Conservation (phyloP, 2,329 filamentous ascomycete species). For the Diaporthe amygdali region DNA sequence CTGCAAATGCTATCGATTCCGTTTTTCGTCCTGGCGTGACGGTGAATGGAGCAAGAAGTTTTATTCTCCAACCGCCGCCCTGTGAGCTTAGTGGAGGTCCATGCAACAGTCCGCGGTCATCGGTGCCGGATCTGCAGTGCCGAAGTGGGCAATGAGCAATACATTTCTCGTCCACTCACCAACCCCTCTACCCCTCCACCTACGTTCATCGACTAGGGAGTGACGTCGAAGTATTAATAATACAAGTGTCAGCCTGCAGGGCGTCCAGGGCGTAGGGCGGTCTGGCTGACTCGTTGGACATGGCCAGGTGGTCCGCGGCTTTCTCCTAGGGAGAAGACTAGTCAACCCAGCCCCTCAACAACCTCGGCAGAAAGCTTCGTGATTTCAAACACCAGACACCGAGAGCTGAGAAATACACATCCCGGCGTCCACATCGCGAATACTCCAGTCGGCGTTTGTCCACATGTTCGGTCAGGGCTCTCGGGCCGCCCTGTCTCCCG, state of each 20-base stretch:
- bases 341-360: not conserved
- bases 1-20: not conserved
- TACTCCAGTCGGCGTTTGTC: not conserved
- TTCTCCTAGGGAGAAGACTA: not conserved
- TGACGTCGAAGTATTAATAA: constrained; percentile 1
- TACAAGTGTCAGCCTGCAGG: not conserved
- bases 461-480: not conserved
- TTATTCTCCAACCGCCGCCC: not conserved
- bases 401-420: constrained; percentile 3
- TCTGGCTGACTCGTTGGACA: not conserved
- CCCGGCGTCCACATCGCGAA: not conserved
- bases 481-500: not conserved
- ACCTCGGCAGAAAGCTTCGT: not conserved
- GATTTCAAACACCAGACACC: constrained; percentile 1
- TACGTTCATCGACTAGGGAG: not conserved
- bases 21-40: not conserved
- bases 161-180: not conserved
- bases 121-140: not conserved
- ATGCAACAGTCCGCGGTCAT: not conserved
- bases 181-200: not conserved
- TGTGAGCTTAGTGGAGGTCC: no score
- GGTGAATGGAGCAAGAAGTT: not conserved
- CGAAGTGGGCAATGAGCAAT: not conserved
- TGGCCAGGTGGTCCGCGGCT: not conserved
- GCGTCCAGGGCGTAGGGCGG: not conserved